phyloP scores from a whole-genome alignment of 2,329 filamentous ascomycete genomes.

The Clathrospora elynae region DNA sequence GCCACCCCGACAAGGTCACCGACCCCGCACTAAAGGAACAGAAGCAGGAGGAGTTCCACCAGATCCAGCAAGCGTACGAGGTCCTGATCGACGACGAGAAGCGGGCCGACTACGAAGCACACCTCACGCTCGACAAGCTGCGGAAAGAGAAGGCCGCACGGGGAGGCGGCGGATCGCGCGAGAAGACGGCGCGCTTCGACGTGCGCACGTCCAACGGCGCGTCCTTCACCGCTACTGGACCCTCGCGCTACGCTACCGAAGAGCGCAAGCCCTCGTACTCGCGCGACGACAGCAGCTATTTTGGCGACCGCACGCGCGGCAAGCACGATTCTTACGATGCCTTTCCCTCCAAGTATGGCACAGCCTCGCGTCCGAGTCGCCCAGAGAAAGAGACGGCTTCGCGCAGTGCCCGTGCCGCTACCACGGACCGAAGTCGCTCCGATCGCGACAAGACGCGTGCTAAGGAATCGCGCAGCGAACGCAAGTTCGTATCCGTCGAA shows the following conservation, averaged over 20 bases:
- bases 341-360: constrained; percentile 36
- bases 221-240: constrained; percentile 23
- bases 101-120: constrained; percentile 77
- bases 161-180: constrained; percentile 27
- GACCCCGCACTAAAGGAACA: constrained; percentile 74
- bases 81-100: constrained; percentile 78
- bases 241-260: constrained; percentile 39
- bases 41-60: constrained; percentile 88
- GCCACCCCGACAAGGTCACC: constrained; percentile 89
- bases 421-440: constrained; percentile 47
- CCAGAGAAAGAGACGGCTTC: constrained; percentile 36
- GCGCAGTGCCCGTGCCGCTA: constrained; percentile 27
- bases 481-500: constrained; percentile 42
- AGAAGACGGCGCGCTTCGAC: constrained; percentile 45
- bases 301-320: constrained; percentile 44
- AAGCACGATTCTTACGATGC: constrained; percentile 51
- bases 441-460: constrained; percentile 50
- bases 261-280: constrained; percentile 36
- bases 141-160: constrained; percentile 60
- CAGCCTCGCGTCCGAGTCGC: constrained; percentile 32
- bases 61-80: constrained; percentile 92
- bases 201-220: constrained; percentile 37
- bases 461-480: constrained; percentile 48
- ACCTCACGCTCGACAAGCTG: constrained; percentile 69
- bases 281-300: constrained; percentile 47